Evolutionary conservation across 352 stramenopile species (phyloP).

Genomic region (Globisporangium apiculatum): DNA sequence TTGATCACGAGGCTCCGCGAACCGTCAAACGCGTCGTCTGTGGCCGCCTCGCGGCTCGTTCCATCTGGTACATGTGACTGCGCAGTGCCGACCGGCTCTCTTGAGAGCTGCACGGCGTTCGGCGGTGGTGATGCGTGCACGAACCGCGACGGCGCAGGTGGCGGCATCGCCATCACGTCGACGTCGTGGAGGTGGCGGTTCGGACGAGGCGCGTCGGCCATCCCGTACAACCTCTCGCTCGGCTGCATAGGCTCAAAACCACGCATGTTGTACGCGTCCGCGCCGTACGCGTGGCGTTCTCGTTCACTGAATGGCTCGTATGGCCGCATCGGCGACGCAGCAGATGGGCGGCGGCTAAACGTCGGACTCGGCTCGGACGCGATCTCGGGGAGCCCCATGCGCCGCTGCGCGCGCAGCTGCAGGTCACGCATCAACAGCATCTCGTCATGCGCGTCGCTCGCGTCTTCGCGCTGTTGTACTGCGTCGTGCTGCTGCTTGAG

Average conservation of each 20-base stretch:
- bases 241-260: neutral
- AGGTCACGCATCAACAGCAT: slow-evolving; percentile 41
- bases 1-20: slow-evolving; percentile 27
- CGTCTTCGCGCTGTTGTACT: slow-evolving; percentile 27
- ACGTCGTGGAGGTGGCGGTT: neutral
- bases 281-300: slow-evolving; percentile 2
- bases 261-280: neutral
- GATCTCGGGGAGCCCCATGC: slow-evolving; percentile 10
- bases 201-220: neutral
- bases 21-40: slow-evolving; percentile 4
- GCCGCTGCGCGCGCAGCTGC: slow-evolving; percentile 54
- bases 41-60: no score
- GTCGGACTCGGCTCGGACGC: neutral
- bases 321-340: neutral
- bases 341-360: neutral
- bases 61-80: neutral
- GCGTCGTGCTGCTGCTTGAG: slow-evolving; percentile 37
- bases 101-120: slow-evolving; percentile 2
- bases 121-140: slow-evolving; percentile 4
- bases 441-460: slow-evolving; percentile 39
- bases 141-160: slow-evolving; percentile 16
- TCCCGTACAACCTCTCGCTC: neutral
- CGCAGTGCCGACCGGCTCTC: neutral
- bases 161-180: slow-evolving; percentile 8
- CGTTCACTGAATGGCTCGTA: neutral